Conservation (phyloP, 2,329 filamentous ascomycete species). For the Pochonia chlamydosporia region DNA sequence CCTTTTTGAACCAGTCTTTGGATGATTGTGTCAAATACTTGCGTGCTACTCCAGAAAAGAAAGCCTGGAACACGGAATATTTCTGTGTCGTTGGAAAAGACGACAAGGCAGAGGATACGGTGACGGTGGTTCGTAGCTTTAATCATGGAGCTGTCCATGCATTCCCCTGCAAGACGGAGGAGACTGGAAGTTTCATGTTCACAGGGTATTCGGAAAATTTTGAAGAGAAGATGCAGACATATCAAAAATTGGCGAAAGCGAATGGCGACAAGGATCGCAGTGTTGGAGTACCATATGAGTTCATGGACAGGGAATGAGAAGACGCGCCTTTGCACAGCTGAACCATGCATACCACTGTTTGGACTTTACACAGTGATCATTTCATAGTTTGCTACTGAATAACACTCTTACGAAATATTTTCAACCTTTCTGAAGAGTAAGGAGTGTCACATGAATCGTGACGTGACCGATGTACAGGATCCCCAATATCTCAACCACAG, state of each 20-base stretch:
- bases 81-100: neutral
- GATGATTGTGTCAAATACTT: neutral
- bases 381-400: too few species aligned
- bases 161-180: neutral
- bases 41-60: neutral
- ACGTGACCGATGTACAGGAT: too few species aligned
- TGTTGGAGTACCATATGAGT: neutral
- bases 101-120: neutral
- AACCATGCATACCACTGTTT: too few species aligned
- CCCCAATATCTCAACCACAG: too few species aligned
- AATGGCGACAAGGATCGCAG: neutral
- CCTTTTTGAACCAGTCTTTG: neutral
- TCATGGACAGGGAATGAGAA: too few species aligned
- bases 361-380: too few species aligned
- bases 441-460: too few species aligned
- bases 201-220: neutral
- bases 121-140: neutral
- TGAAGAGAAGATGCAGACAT: neutral
- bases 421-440: too few species aligned
- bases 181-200: neutral
- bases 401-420: too few species aligned
- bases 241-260: neutral
- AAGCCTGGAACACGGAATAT: neutral
- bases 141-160: neutral
- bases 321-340: too few species aligned